Evolutionary conservation across 768 basidiomycete species (phyloP).

Genomic region (Psilocybe subaeruginosa): DNA sequence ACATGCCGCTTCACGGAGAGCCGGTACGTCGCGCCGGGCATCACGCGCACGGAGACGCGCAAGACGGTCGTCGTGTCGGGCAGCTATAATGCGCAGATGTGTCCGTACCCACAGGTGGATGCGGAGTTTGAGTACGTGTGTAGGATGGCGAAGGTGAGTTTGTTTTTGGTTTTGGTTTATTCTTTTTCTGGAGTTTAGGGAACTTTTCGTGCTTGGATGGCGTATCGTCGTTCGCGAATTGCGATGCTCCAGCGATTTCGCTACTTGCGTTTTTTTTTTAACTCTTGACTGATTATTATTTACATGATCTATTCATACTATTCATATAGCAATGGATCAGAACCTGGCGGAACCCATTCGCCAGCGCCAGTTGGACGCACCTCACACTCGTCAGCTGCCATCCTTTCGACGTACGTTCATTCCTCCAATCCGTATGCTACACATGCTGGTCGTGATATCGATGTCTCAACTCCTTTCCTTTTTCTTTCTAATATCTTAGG

Average conservation of each 20-base stretch:
- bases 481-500: conserved; percentile 16
- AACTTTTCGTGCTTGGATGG: not conserved
- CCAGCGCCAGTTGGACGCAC: conserved; percentile 34
- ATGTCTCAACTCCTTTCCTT: too few relatives aligned
- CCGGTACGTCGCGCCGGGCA: conserved; percentile 25
- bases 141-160: conserved; percentile 28
- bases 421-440: too few relatives aligned
- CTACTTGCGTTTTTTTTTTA: too few relatives aligned
- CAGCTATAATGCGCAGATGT: conserved; percentile 27
- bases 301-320: not conserved
- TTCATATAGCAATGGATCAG: conserved; percentile 26
- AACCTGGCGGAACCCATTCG: conserved; percentile 31
- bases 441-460: too few relatives aligned
- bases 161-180: too few relatives aligned
- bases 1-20: conserved; percentile 24
- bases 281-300: not conserved
- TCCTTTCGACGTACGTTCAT: conserved; percentile 29
- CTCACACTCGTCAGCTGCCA: conserved; percentile 30
- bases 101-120: conserved; percentile 32
- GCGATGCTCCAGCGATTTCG: too few relatives aligned
- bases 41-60: conserved; percentile 26
- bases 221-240: not conserved
- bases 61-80: conserved; percentile 29
- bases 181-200: not conserved
- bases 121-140: conserved; percentile 32